Evolutionary conservation across 1,284 basidiomycete species (phyloP).

Genomic region (Marasmius oreades): DNA sequence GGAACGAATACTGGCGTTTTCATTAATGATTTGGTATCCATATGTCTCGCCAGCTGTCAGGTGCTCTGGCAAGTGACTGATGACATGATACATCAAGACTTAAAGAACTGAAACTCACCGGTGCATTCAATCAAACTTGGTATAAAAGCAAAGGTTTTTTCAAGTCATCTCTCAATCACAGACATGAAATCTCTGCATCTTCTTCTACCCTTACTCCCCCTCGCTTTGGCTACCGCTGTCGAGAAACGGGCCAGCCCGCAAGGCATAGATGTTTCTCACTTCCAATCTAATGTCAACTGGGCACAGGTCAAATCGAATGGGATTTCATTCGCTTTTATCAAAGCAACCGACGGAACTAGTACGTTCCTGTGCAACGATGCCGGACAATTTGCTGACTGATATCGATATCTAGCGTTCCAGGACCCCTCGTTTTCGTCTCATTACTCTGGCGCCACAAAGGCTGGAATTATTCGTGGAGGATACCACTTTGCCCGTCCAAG

Average conservation of each 20-base stretch:
- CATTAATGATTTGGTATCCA: too few species aligned
- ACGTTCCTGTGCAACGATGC: conserved; percentile 3
- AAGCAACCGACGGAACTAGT: conserved; percentile 68
- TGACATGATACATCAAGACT: too few species aligned
- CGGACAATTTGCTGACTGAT: too few species aligned
- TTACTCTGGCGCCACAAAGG: conserved; percentile 53
- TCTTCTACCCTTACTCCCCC: neutral
- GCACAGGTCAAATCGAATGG: conserved; percentile 51
- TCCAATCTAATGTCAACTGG: conserved; percentile 54
- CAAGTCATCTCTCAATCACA: too few species aligned
- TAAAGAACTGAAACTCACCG: too few species aligned
- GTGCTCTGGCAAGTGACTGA: too few species aligned
- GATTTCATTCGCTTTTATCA: conserved; percentile 61
- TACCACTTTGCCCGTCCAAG: conserved; percentile 63
- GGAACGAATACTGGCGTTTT: too few species aligned
- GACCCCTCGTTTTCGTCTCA: conserved; percentile 44
- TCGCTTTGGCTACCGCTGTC: conserved; percentile 10
- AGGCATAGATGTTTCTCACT: conserved; percentile 57
- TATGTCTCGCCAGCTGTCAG: too few species aligned
- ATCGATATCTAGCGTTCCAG: conserved; percentile 27
- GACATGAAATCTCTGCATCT: too few species aligned
- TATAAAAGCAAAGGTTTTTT: too few species aligned
- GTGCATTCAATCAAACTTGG: too few species aligned
- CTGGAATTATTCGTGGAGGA: conserved; percentile 51
- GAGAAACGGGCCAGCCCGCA: conserved; percentile 35